Evolutionary conservation across 2,329 filamentous ascomycete genomes (phyloP).

Genomic region (Penicillium brasilianum): DNA sequence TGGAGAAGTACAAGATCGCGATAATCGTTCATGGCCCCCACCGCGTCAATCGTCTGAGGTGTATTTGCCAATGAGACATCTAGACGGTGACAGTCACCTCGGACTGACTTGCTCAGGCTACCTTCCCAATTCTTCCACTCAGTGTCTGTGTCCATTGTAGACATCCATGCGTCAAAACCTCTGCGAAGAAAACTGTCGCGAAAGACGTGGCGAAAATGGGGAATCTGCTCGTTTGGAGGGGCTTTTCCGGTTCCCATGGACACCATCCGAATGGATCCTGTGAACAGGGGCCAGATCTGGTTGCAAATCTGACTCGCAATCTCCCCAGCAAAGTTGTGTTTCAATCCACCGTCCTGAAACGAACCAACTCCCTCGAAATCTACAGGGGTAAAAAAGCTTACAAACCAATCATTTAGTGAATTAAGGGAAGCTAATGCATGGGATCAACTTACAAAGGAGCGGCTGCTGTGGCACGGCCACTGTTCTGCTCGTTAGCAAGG

Average conservation of each 20-base stretch:
- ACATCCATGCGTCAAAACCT: slow-evolving; percentile 30
- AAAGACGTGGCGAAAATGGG: slow-evolving; percentile 30
- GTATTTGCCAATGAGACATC: not conserved
- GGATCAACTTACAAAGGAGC: slow-evolving; percentile 3
- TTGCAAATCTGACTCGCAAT: slow-evolving; percentile 17
- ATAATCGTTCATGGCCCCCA: not conserved
- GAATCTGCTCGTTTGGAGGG: slow-evolving; percentile 16
- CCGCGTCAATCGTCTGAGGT: not conserved
- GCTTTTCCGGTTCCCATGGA: slow-evolving; percentile 1
- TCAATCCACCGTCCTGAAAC: slow-evolving; percentile 23
- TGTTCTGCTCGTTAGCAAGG: not conserved
- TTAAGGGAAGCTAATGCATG: not conserved
- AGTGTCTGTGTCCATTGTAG: slow-evolving; percentile 24
- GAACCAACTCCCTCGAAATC: slow-evolving; percentile 22
- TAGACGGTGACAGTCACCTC: not conserved
- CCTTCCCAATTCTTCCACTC: slow-evolving; percentile 24
- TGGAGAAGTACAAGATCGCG: slow-evolving; percentile 3
- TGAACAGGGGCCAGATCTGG: slow-evolving; percentile 25
- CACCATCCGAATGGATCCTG: slow-evolving; percentile 7
- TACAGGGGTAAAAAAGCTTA: slow-evolving; percentile 27
- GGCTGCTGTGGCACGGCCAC: not conserved
- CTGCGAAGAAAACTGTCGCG: slow-evolving; percentile 27
- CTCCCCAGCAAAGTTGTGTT: slow-evolving; percentile 22
- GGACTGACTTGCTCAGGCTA: not conserved
- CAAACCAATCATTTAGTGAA: slow-evolving; percentile 2